Evolutionary conservation across 2,329 filamentous ascomycete species (phyloP), one percentile per base, ranked within the genome.

Genomic region (Trichoderma breve): DNA sequence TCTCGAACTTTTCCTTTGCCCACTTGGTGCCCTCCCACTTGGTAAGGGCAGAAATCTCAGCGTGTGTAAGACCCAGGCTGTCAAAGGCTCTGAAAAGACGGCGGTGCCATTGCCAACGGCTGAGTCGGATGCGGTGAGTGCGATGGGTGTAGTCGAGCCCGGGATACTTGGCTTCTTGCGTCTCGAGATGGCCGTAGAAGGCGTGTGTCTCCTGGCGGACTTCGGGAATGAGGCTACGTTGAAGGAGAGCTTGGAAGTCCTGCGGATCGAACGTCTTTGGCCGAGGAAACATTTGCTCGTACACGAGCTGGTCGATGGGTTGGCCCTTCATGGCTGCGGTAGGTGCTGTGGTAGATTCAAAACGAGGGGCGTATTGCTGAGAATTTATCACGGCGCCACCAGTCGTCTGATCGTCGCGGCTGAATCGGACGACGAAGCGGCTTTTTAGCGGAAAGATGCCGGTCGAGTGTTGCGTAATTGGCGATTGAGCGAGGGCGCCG

Each of bases 21-120:
- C 92, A 95, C 73, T 91, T 90, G 11, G 92, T 95, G 71, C 92
- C 92, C 83, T 95, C 92, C 92, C 92, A 95, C 78, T 92, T 91
- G 72, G 92, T 94, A 78, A 95, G 84, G 63, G 85, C 84, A 69
- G 89, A 86, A 75, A 95, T 93, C 79, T 95, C 92, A 76, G 85
- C 83, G 71, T 88, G 83, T 8, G 92, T 95, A 51, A 95, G 84
- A 57, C 86, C 86, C 28, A 95, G 85, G 30, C 81, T 83, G 80
- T 94, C 91, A 77, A 95, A 94, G 32, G 92, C 91, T 53, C 90
- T 88, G 80, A 95, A 95, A 14, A 95, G 87, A 71, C 90, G 88
- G 73, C 89, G 87, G 80, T 95, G 92, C 88, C 93, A 93, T 18
- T 87, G 88, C 85, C 92, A 95, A 73, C 92, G 90, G 76, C 90